Base-by-base conservation (phyloP, 2,329 filamentous ascomycete genomes). In the Thielaviopsis musarum region DNA sequence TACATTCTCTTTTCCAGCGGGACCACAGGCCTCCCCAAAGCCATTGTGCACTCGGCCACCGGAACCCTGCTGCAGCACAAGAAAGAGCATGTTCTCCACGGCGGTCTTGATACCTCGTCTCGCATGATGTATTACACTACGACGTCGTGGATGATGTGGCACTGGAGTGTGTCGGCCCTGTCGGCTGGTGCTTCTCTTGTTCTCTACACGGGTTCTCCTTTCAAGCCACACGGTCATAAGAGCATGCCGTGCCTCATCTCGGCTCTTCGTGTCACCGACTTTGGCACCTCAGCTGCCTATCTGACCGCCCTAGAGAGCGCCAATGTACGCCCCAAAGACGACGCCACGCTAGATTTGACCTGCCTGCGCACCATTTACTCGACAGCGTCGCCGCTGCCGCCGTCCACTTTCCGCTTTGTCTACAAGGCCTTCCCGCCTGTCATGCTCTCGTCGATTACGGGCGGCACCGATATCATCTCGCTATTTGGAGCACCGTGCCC, bases 141-240 rank as follows among this genome's bases (percentile, higher is more conserved):
- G 3, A 90, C 86, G 12, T 94, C 89, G 0, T 96, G 91, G 93
- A 97, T 98, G 91, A 97, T 97, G 91, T 96, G 91, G 90, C 91
- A 97, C 70, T 97, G 91, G 91, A 84, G 91, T 49, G 80, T 96
- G 21, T 91, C 88, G 0, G 88, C 85, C 5, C 81, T 97, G 3
- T 87, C 91, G 10, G 84, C 82, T 30, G 91, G 91, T 58, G 81
- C 87, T 12, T 91, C 88, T 0, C 75, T 97, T 13, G 78, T 97
- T 21, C 77, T 97, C 3, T 98, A 96, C 71, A 88, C 95, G 58
- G 93, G 93, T 54, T 95, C 88, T 0, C 93, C 93, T 0, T 97
- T 97, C 75, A 78, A 79, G 55, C 87, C 87, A 0, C 76, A 86
- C 60, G 87, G 87, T 57, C 81, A 91, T 66, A 78, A 93, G 60